Conservation (phyloP, 352 stramenopile species). For the Phytophthora kernoviae region DNA sequence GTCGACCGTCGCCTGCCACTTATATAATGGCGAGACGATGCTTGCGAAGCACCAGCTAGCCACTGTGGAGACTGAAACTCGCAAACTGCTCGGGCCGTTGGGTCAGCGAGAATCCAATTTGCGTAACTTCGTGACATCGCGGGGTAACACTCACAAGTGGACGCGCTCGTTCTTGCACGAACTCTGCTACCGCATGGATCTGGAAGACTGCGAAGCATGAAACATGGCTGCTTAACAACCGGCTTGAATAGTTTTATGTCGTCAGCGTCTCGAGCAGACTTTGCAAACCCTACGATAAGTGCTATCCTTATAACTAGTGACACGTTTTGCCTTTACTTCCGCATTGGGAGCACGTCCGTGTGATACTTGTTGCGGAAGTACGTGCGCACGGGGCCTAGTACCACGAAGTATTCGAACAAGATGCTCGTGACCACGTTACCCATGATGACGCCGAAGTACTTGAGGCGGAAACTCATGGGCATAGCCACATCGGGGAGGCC, state of each 20-base stretch:
- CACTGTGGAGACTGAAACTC: slow-evolving; percentile 13
- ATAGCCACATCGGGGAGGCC: slow-evolving; percentile 37
- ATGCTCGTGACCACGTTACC: slow-evolving; percentile 17
- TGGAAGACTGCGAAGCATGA: slow-evolving; percentile 26
- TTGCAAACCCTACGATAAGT: slow-evolving; percentile 5
- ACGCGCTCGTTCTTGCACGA: slow-evolving; percentile 45
- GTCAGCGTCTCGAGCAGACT: neutral
- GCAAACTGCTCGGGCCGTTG: slow-evolving; percentile 23
- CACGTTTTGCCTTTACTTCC: slow-evolving; percentile 7
- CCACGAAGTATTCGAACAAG: slow-evolving; percentile 23
- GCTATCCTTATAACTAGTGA: neutral
- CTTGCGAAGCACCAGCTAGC: slow-evolving; percentile 20
- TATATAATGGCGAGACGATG: slow-evolving; percentile 47
- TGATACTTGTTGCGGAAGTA: slow-evolving; percentile 24
- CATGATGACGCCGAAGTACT: slow-evolving; percentile 23
- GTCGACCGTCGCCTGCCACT: slow-evolving; percentile 16
- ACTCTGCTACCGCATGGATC: slow-evolving; percentile 44
- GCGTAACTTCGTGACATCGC: slow-evolving; percentile 35
- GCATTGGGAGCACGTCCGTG: slow-evolving; percentile 17
- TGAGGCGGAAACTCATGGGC: slow-evolving; percentile 28
- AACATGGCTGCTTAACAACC: neutral
- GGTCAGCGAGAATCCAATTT: slow-evolving; percentile 23
- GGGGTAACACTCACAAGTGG: slow-evolving; percentile 41
- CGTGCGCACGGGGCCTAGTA: slow-evolving; percentile 21
- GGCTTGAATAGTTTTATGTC: neutral